Conservation (phyloP, 768 basidiomycete species). For the Suillus alpinus region DNA sequence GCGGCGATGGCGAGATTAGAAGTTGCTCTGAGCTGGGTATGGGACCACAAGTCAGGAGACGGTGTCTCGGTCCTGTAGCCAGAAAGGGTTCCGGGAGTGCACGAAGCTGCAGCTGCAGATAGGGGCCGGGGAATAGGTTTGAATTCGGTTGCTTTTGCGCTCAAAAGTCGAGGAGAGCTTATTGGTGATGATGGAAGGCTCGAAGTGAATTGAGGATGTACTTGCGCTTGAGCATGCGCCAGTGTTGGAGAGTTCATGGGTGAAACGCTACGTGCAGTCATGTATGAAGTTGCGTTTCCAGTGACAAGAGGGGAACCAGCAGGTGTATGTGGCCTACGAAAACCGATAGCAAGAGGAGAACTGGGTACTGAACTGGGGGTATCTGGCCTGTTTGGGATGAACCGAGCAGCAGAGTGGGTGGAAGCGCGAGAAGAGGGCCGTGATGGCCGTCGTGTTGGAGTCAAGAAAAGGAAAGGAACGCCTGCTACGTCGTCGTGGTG, state of each 20-base stretch:
- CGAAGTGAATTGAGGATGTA: slow-evolving; percentile 63
- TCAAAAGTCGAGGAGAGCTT: slow-evolving; percentile 81
- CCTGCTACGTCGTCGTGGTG: slow-evolving; percentile 83
- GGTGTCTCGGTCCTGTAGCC: slow-evolving; percentile 69
- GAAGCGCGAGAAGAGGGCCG: slow-evolving; percentile 81
- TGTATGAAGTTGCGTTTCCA: slow-evolving; percentile 53
- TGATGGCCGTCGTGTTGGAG: slow-evolving; percentile 76
- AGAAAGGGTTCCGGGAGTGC: slow-evolving; percentile 49
- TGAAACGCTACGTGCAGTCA: slow-evolving; percentile 48
- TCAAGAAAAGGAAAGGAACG: slow-evolving; percentile 80
- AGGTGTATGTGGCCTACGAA: slow-evolving; percentile 79
- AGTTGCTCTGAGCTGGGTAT: slow-evolving; percentile 60
- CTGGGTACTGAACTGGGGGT: slow-evolving; percentile 73
- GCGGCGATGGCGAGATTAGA: slow-evolving; percentile 92
- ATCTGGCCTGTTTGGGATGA: slow-evolving; percentile 64
- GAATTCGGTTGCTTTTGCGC: slow-evolving; percentile 89
- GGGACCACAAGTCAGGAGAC: slow-evolving; percentile 90
- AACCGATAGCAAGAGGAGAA: slow-evolving; percentile 72
- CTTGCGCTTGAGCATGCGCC: slow-evolving; percentile 53
- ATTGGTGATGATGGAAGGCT: slow-evolving; percentile 83
- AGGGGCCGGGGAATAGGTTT: slow-evolving; percentile 80
- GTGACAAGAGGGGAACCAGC: slow-evolving; percentile 71
- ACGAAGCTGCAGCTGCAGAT: slow-evolving; percentile 63
- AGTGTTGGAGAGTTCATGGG: slow-evolving; percentile 70
- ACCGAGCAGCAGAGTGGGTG: slow-evolving; percentile 60